phyloP scores from a whole-genome alignment of 1,284 basidiomycete genomes.

The Cutaneotrichosporon spelunceum region DNA sequence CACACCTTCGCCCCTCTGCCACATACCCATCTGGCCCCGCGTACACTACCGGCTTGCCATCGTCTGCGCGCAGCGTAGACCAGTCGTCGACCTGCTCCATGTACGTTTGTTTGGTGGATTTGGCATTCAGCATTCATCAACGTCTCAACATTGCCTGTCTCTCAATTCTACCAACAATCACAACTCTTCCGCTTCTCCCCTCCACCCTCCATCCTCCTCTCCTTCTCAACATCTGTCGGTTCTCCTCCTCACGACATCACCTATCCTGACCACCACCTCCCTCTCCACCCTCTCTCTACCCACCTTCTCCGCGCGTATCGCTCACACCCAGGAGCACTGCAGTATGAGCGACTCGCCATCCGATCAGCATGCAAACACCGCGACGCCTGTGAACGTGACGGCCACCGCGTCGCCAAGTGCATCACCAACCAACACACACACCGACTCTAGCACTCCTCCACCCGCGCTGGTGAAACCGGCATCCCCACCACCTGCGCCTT shows the following conservation, averaged over 20 bases:
- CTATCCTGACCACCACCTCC: not conserved
- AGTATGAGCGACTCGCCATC: constrained; percentile 25
- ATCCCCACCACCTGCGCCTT: not conserved
- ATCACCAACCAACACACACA: not conserved
- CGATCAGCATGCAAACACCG: constrained; percentile 10
- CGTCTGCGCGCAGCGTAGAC: not conserved
- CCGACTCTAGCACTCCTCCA: not conserved
- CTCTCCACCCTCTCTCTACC: not conserved
- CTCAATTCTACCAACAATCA: not conserved
- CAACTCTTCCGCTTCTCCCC: not conserved
- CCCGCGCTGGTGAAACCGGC: not conserved
- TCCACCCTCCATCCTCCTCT: not conserved
- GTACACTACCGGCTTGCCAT: not conserved
- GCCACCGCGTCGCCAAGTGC: not conserved
- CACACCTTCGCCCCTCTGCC: not conserved
- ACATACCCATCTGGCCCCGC: not conserved
- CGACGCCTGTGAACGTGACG: not conserved
- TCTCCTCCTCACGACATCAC: not conserved
- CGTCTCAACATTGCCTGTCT: not conserved
- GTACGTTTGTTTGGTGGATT: not conserved
- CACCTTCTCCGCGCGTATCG: not conserved
- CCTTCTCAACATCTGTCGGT: not conserved
- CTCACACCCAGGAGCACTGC: constrained; percentile 17
- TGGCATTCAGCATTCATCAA: not conserved
- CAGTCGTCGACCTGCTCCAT: not conserved